These are phyloP conservation scores for Nannochloris sp. DNA, from an alignment of 139 green algal genomes.

Conservation along the genomic window DNA sequence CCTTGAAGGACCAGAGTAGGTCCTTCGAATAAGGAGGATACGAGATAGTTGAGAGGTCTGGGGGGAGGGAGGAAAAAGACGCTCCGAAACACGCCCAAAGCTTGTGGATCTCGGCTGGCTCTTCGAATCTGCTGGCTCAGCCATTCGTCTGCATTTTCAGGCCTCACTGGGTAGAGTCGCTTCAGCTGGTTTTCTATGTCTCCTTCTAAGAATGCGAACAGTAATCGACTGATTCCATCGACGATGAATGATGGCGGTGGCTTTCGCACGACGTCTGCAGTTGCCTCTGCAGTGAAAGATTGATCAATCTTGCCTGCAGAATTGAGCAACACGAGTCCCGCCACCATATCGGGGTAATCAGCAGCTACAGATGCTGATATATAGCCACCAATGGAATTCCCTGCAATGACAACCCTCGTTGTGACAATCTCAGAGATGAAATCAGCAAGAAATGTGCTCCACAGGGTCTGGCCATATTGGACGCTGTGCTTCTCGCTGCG, in stretches of 20 bases:
- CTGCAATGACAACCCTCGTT: constrained; percentile 68
- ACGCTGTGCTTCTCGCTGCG: constrained; percentile 77
- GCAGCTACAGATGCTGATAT: constrained; percentile 59
- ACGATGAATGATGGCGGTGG: constrained; percentile 27
- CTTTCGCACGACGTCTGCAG: neutral
- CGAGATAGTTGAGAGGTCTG: constrained; percentile 68
- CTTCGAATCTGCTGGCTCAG: constrained; percentile 69
- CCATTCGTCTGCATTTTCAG: constrained; percentile 65
- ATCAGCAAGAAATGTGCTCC: constrained; percentile 67
- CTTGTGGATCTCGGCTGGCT: constrained; percentile 48
- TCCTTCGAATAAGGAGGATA: constrained; percentile 48
- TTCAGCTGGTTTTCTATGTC: constrained; percentile 43
- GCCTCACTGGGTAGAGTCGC: constrained; percentile 63
- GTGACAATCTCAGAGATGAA: constrained; percentile 58
- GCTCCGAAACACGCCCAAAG: constrained; percentile 50
- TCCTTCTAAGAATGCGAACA: constrained; percentile 55
- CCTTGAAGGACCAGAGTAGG: constrained; percentile 65
- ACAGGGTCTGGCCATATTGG: constrained; percentile 70
- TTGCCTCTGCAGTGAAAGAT: constrained; percentile 8
- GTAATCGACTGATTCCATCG: constrained; percentile 22
- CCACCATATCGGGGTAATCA: constrained; percentile 20
- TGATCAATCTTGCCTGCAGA: constrained; percentile 26
- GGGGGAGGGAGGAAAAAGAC: constrained; percentile 85
- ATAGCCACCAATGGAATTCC: constrained; percentile 96
- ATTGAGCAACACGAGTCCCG: constrained; percentile 65